Evolutionary conservation across 2,329 filamentous ascomycete genomes (phyloP).

Genomic region (Venturia aucupariae): DNA sequence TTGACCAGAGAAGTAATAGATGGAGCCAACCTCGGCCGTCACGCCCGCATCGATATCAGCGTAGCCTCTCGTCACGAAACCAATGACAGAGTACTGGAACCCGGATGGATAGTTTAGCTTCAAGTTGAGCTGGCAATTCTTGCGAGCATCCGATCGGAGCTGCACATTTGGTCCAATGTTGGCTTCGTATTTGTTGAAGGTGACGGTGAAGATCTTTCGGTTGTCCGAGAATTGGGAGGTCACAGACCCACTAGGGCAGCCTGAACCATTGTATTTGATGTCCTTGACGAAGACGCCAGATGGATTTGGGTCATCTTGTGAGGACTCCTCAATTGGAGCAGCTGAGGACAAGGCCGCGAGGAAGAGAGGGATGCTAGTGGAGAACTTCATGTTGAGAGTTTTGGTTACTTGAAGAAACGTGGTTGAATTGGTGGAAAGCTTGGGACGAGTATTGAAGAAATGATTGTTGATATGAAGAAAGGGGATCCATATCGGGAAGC

Average conservation of each 20-base stretch:
- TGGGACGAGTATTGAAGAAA: neutral
- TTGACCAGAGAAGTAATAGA: conserved; percentile 46
- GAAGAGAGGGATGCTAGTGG: conserved; percentile 4
- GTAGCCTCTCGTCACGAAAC: conserved; percentile 45
- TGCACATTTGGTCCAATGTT: conserved; percentile 37
- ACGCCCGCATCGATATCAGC: conserved; percentile 38
- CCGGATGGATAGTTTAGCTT: conserved; percentile 42
- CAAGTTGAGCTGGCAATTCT: conserved; percentile 47
- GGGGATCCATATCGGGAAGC: neutral
- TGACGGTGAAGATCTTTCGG: conserved; percentile 40
- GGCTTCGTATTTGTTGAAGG: conserved; percentile 44
- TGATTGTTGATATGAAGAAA: neutral
- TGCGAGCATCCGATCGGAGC: conserved; percentile 35
- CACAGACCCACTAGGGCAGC: conserved; percentile 38
- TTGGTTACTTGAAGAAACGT: conserved; percentile 18
- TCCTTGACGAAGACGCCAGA: conserved; percentile 31
- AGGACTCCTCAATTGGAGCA: conserved; percentile 17
- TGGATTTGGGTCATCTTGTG: conserved; percentile 16
- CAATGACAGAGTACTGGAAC: conserved; percentile 45
- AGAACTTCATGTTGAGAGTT: conserved; percentile 19
- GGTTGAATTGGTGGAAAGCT: neutral
- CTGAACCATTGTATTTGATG: conserved; percentile 39
- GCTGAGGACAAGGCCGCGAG: conserved; percentile 21
- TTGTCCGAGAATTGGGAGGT: conserved; percentile 35
- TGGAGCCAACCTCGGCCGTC: conserved; percentile 41